These are phyloP conservation scores for Starmerella roubikii DNA, from an alignment of 805 yeast genomes.

Conservation along the genomic window DNA sequence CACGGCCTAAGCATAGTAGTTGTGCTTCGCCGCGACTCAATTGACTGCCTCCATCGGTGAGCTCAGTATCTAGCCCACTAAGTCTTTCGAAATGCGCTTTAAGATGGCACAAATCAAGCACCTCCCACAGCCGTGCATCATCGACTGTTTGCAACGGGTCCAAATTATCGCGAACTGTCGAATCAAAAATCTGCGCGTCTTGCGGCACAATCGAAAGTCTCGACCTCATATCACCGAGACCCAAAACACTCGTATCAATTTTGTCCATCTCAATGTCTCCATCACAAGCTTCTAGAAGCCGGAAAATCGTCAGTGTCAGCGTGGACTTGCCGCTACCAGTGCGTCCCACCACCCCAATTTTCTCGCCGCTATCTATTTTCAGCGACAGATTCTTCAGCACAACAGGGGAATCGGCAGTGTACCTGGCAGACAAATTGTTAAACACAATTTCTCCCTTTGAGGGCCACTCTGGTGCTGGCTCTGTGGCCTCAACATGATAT, in stretches of 20 bases:
- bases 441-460: slow-evolving; percentile 51
- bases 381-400: slow-evolving; percentile 72
- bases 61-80: slow-evolving; percentile 35
- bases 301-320: slow-evolving; percentile 73
- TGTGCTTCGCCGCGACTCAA: slow-evolving; percentile 76
- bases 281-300: slow-evolving; percentile 36
- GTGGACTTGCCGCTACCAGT: slow-evolving; percentile 97
- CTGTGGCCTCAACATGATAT: slow-evolving; percentile 42
- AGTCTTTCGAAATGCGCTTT: slow-evolving; percentile 27
- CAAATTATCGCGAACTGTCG: slow-evolving; percentile 48
- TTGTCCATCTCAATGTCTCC: slow-evolving; percentile 52
- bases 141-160: slow-evolving; percentile 47
- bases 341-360: slow-evolving; percentile 88
- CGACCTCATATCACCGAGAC: slow-evolving; percentile 44
- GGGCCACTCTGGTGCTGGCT: slow-evolving; percentile 47
- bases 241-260: slow-evolving; percentile 39
- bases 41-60: slow-evolving; percentile 62
- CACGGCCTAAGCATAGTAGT: slow-evolving; percentile 64
- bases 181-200: slow-evolving; percentile 59
- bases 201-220: slow-evolving; percentile 59
- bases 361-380: slow-evolving; percentile 54
- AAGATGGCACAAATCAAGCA: slow-evolving; percentile 47
- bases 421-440: slow-evolving; percentile 60
- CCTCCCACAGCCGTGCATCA: slow-evolving; percentile 47
- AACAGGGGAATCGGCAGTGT: slow-evolving; percentile 69